These are phyloP conservation scores for Botrytis paeoniae DNA, from an alignment of 2,329 filamentous ascomycete genomes.

Conservation along the genomic window DNA sequence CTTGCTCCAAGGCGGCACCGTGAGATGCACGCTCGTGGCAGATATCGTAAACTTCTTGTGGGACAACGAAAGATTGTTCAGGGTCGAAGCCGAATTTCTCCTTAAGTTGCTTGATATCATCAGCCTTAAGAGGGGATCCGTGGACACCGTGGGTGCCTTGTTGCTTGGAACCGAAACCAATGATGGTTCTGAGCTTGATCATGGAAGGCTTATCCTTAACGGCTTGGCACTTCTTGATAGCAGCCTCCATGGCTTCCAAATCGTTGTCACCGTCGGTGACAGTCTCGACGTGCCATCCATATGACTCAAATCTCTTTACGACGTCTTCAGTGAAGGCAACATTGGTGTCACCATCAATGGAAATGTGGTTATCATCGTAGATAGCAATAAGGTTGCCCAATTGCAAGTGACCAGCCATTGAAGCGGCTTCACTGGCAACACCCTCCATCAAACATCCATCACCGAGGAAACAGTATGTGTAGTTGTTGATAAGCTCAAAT, in stretches of 20 bases:
- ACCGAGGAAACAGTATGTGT: conserved; percentile 95
- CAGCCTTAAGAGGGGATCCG: conserved; percentile 91
- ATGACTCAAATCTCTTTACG: conserved; percentile 88
- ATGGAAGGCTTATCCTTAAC: conserved; percentile 95
- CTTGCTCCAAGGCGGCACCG: conserved; percentile 84
- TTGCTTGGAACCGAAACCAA: conserved; percentile 90
- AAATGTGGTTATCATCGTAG: conserved; percentile 99
- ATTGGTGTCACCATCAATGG: conserved; percentile 90
- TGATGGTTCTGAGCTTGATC: conserved; percentile 96
- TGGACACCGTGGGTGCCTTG: conserved; percentile 95
- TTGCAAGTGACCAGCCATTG: conserved; percentile 91
- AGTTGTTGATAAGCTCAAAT: conserved; percentile 88
- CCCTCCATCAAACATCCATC: conserved; percentile 99
- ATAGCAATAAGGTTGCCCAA: conserved; percentile 95
- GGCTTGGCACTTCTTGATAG: conserved; percentile 78
- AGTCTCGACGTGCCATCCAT: conserved; percentile 88
- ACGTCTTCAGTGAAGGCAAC: conserved; percentile 97
- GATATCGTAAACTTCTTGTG: conserved; percentile 89
- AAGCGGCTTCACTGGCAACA: conserved; percentile 88
- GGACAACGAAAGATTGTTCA: conserved; percentile 86
- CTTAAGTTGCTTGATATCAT: conserved; percentile 94
- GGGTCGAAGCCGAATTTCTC: conserved; percentile 94
- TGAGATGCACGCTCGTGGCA: conserved; percentile 82
- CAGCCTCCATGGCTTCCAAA: conserved; percentile 81
- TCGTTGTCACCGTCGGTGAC: conserved; percentile 89